Evolutionary conservation across 257 asterid species (phyloP), one percentile per base, ranked within the genome.

Genomic region (Thymus quinquecostatus): DNA sequence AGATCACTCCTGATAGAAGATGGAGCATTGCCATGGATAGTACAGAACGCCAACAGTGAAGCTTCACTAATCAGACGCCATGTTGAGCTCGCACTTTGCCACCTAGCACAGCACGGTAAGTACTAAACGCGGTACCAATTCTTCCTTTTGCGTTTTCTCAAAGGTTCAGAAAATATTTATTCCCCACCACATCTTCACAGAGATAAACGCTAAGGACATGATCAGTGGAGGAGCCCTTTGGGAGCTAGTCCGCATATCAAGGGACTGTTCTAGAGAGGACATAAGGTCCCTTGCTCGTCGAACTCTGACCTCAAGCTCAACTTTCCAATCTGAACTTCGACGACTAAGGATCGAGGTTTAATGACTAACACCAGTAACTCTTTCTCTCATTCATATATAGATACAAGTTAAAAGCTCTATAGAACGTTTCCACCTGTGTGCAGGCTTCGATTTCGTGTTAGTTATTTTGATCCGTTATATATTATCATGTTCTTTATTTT

Each of bases 231-330:
- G 99, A 57, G 97, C 98, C 55, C 97, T 95, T 11, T 92, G 98
- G 99, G 98, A 95, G 94, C 93, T 95, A 14, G 92, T 89, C 57
- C 97, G 99, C 66, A 92, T 95, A 73, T 89, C 98, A 10, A 96
- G 99, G 3, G 99, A 95, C 80, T 95, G 98, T 78, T 84, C 98
- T 43, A 88, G 99, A 51, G 99, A 95, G 47, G 99, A 95, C 82
- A 95, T 95, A 63, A 87, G 84, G 81, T 62, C 94, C 68, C 99
- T 92, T 68, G 99, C 99, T 54, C 94, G 96, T 76, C 88, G 89
- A 73, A 92, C 98, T 51, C 76, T 89, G 77, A 84, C 96, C 57
- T 86, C 98, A 69, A 95, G 99, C 79, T 87, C 92, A 56, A 88
- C 92, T 30, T 89, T 95, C 74, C 82, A 78, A 80, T 83, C 87